Base-by-base conservation (phyloP, 345 rosid genomes). In the Boechera retrofracta region DNA sequence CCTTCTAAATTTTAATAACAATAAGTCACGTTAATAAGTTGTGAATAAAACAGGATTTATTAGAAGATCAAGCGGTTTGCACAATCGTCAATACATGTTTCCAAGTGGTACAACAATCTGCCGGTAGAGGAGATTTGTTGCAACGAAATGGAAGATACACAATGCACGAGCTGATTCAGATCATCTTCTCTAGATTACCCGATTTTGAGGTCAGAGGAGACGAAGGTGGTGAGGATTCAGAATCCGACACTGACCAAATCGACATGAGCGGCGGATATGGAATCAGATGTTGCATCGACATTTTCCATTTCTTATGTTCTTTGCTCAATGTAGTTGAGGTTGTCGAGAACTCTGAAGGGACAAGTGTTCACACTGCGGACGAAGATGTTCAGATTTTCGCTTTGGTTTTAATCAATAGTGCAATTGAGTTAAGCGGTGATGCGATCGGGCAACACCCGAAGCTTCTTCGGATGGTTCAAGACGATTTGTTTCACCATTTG, bases 11-110 rank as follows among this genome's bases (percentile, higher is more conserved):
- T 21, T 21, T 41, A 11, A 10, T 10, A 10, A 39, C 44, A 13
- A 4, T 7, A 31, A 33, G 10, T 13, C 6, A 42, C 10, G 1
- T 15, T 9, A 44, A 45, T 26, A 18, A 58, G 6, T n/a, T 36
- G n/a, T 58, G 21, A 29, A 29, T 24, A 16, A 26, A 53, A 53
- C 74, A 79, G 78, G 72, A 82, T 7, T 56, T 89, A 67, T 85
- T 95, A 39, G 79, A 88, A 3, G 93, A 95, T 58, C 85, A 87
- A 11, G 85, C 97, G 10, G 89, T 91, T 73, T 92, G 96, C 66
- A 91, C 90, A 12, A 79, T 92, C 5, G 96, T 95, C 48, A 92
- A 95, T 62, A 86, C 97, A 0, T 95, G 99, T 78, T 95, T 92
- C 68, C 98, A 92, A 65, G 91, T 92, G 4, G 89, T 92, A 41